These are phyloP conservation scores for Globisporangium heterothallicum DNA, from an alignment of 352 stramenopile genomes.

Conservation along the genomic window DNA sequence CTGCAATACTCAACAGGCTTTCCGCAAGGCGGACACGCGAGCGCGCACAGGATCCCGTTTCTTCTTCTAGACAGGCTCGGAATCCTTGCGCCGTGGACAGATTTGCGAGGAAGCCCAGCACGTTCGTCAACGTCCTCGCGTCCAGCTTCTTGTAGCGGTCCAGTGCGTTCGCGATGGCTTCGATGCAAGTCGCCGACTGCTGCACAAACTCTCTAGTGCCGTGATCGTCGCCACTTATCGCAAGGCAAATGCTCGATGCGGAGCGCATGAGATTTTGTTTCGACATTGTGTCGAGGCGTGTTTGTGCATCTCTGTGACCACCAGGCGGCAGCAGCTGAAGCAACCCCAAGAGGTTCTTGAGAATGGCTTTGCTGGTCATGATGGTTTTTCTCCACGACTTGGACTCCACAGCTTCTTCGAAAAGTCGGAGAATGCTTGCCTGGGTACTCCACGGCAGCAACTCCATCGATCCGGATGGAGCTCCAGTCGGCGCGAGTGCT, in stretches of 20 bases:
- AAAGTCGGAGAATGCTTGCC: conserved; percentile 27
- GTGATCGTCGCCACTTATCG: conserved; percentile 35
- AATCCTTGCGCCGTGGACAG: conserved; percentile 34
- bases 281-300: not conserved
- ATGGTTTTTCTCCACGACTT: conserved; percentile 56
- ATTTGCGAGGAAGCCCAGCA: conserved; percentile 57
- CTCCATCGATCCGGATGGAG: not conserved
- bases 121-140: conserved; percentile 15
- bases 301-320: too few relatives aligned
- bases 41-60: conserved; percentile 2
- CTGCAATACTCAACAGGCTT: conserved; percentile 10
- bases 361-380: conserved; percentile 11
- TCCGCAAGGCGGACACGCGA: not conserved
- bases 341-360: conserved; percentile 19
- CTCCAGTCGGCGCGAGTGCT: too few relatives aligned
- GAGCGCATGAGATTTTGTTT: conserved; percentile 12
- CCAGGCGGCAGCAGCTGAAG: conserved; percentile 7
- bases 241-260: conserved; percentile 47
- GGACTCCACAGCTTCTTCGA: conserved; percentile 44
- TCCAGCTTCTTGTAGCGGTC: not conserved
- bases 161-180: conserved; percentile 6
- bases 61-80: conserved; percentile 20
- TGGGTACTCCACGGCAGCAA: conserved; percentile 16
- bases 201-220: conserved; percentile 21
- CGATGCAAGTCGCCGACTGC: conserved; percentile 9